These are phyloP conservation scores for Termitomyces sp. DNA, from an alignment of 768 basidiomycete genomes.

Conservation along the genomic window DNA sequence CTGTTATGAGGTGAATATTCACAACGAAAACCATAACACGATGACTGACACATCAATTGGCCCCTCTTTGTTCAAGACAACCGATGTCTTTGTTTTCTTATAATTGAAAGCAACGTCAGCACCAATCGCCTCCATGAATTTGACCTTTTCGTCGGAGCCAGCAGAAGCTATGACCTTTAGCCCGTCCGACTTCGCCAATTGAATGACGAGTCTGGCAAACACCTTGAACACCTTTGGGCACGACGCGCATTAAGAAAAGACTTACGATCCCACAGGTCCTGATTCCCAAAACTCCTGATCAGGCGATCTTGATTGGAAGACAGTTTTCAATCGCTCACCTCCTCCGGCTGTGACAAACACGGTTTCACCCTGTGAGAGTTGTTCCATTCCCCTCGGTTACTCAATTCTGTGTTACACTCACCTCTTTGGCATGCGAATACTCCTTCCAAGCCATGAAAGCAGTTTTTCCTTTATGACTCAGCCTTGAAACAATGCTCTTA, in stretches of 20 bases:
- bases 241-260: neutral
- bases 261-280: conserved; percentile 55
- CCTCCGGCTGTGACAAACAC: conserved; percentile 33
- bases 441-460: conserved; percentile 35
- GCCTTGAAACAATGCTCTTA: neutral
- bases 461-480: conserved; percentile 18
- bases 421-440: conserved; percentile 28
- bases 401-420: neutral
- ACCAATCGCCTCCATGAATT: conserved; percentile 51
- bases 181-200: conserved; percentile 44
- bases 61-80: conserved; percentile 44
- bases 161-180: conserved; percentile 67
- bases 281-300: conserved; percentile 13
- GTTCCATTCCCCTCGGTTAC: too few relatives aligned
- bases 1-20: conserved; percentile 15
- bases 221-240: neutral
- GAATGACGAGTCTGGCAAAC: conserved; percentile 36
- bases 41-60: conserved; percentile 1
- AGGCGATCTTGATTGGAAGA: neutral
- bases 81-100: conserved; percentile 48
- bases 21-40: neutral
- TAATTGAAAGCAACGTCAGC: conserved; percentile 71
- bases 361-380: conserved; percentile 22
- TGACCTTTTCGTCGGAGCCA: conserved; percentile 67
- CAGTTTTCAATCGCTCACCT: conserved; percentile 19